These are phyloP conservation scores for Mycotypha africana DNA, from an alignment of 371 early-diverging fungal genomes.

Conservation along the genomic window DNA sequence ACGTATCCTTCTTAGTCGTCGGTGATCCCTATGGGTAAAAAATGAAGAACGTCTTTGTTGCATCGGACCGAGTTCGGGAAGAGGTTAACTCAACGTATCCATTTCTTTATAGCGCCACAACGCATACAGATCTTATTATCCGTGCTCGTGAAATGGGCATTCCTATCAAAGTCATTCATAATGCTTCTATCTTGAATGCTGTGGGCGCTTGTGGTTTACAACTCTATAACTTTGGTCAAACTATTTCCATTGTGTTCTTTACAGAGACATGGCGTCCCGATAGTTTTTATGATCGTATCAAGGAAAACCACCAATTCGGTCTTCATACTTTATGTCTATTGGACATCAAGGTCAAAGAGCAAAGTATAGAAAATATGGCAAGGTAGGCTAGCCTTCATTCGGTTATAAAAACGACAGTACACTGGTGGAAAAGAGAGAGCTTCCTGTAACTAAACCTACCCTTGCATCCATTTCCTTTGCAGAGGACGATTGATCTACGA, in stretches of 20 bases:
- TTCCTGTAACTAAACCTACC: neutral
- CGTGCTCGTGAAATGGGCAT: conserved; percentile 90
- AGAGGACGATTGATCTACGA: conserved; percentile 91
- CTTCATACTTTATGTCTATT: conserved; percentile 97
- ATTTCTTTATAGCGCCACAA: conserved; percentile 81
- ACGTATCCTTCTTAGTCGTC: conserved; percentile 97
- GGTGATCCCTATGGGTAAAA: conserved; percentile 96
- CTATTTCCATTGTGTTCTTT: conserved; percentile 99
- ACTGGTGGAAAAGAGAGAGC: no score
- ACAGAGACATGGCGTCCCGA: conserved; percentile 96
- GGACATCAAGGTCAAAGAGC: conserved; percentile 99
- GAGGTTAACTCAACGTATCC: neutral
- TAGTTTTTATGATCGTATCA: conserved; percentile 94
- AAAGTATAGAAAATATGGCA: conserved; percentile 91
- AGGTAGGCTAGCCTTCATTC: conserved; percentile 56
- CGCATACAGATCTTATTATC: conserved; percentile 97
- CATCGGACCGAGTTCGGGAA: no score
- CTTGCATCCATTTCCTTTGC: neutral
- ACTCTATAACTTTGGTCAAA: conserved; percentile 98
- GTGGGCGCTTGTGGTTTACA: conserved; percentile 98
- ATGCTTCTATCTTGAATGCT: conserved; percentile 99
- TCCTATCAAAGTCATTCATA: conserved; percentile 90
- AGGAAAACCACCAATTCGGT: conserved; percentile 76
- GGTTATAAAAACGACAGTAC: no score
- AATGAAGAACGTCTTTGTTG: neutral